Evolutionary conservation across 495 filamentous ascomycete genomes (phyloP).

Genomic region (Aspergillus nanangensis): DNA sequence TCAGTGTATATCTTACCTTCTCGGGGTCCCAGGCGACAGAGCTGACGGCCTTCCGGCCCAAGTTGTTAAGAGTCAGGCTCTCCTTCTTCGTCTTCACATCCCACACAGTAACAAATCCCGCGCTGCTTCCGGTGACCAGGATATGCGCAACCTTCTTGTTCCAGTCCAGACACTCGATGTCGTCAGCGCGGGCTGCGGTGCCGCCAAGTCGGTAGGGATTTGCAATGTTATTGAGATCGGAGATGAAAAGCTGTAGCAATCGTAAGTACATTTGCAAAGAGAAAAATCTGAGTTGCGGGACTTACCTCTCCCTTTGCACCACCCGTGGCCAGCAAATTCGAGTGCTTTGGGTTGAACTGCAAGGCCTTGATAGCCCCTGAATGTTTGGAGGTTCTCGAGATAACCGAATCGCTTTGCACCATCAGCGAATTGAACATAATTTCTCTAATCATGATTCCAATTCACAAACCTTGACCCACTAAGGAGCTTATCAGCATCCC

Average conservation of each 20-base stretch:
- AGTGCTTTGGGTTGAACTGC: constrained; percentile 94
- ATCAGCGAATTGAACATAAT: constrained; percentile 16
- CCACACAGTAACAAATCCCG: constrained; percentile 97
- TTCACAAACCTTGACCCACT: constrained; percentile 49
- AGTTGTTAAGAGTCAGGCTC: constrained; percentile 89
- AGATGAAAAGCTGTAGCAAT: constrained; percentile 70
- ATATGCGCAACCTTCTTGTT: constrained; percentile 98
- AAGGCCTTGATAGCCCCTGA: constrained; percentile 89
- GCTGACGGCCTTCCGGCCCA: constrained; percentile 87
- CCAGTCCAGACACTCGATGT: constrained; percentile 94
- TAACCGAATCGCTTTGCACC: constrained; percentile 62
- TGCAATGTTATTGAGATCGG: constrained; percentile 82
- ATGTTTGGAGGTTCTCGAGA: constrained; percentile 90
- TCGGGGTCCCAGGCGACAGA: constrained; percentile 96
- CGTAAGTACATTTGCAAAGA: too few relatives aligned
- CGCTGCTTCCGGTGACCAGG: constrained; percentile 87
- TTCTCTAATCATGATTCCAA: background rate
- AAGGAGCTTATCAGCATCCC: constrained; percentile 87
- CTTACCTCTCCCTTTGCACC: constrained; percentile 83
- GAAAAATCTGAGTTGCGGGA: background rate
- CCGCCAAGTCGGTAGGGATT: constrained; percentile 88
- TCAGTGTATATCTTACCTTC: too few relatives aligned
- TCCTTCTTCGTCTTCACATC: constrained; percentile 97
- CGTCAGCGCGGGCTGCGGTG: constrained; percentile 81
- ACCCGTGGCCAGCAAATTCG: constrained; percentile 86